These are phyloP conservation scores for Scheffersomyces parashehatae DNA, from an alignment of 1,139 yeast genomes.

Conservation along the genomic window DNA sequence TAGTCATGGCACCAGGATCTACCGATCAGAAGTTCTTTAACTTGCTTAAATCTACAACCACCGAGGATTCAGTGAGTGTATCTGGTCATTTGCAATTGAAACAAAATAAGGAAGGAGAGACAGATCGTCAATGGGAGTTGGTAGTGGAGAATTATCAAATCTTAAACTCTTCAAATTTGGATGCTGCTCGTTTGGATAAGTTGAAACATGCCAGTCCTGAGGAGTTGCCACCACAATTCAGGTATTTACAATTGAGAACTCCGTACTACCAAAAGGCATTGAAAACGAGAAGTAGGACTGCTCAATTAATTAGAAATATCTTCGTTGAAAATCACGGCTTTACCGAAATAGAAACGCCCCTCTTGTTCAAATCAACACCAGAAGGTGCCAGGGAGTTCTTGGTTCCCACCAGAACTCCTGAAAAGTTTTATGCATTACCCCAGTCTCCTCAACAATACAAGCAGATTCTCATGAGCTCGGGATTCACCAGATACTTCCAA, in stretches of 20 bases:
- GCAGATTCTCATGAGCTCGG: conserved; percentile 92
- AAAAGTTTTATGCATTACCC: conserved; percentile 82
- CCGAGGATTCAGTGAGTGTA: conserved; percentile 77
- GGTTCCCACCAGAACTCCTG: conserved; percentile 77
- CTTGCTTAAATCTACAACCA: conserved; percentile 48
- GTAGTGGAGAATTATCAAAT: conserved; percentile 51
- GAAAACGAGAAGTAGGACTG: conserved; percentile 60
- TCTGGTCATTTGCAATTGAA: conserved; percentile 53
- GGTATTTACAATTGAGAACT: conserved; percentile 78
- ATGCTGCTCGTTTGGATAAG: conserved; percentile 71
- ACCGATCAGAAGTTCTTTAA: conserved; percentile 39
- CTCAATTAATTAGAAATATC: conserved; percentile 52
- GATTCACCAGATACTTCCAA: conserved; percentile 82
- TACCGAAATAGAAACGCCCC: conserved; percentile 88
- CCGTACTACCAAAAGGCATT: conserved; percentile 61
- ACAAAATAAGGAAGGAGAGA: conserved; percentile 10
- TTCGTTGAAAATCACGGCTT: conserved; percentile 53
- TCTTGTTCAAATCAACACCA: conserved; percentile 91
- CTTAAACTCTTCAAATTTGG: conserved; percentile 64
- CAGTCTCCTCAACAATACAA: conserved; percentile 98
- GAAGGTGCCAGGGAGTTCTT: conserved; percentile 97
- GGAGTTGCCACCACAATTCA: conserved; percentile 72
- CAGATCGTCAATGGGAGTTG: conserved; percentile 51
- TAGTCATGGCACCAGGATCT: conserved; percentile 50
- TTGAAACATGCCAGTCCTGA: conserved; percentile 50